A percentile compares a stretch with the other conserved stretches of the same genome.
Evolutionary conservation across 2,329 filamentous ascomycete species (phyloP).

Genomic region (Sporothrix inflata): DNA sequence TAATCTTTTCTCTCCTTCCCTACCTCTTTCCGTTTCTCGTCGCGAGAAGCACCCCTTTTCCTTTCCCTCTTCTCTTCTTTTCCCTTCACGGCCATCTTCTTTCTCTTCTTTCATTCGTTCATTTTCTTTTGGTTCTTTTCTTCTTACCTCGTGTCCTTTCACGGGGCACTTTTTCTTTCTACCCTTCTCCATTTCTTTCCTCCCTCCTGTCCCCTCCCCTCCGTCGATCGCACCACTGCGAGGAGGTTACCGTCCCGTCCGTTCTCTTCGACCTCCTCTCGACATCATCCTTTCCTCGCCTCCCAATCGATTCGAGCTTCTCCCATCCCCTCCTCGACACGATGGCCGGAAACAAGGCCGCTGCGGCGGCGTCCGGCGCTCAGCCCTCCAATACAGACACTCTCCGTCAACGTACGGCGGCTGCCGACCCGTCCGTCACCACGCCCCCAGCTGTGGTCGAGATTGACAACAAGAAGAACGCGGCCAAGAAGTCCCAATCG

Average conservation of each 20-base stretch:
- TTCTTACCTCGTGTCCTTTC: constrained; percentile 18
- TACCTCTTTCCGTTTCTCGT: constrained; percentile 16
- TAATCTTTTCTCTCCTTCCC: constrained; percentile 15
- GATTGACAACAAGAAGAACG: constrained; percentile 63
- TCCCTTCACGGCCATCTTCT: constrained; percentile 19
- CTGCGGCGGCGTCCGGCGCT: constrained; percentile 62
- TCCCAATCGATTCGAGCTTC: not conserved
- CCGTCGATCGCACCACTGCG: constrained; percentile 20
- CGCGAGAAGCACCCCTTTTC: constrained; percentile 26
- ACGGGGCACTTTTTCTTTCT: constrained; percentile 14
- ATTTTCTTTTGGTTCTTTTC: constrained; percentile 7
- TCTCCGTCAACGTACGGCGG: constrained; percentile 57
- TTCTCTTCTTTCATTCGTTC: constrained; percentile 25
- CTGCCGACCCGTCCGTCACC: constrained; percentile 45
- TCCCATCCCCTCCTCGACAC: constrained; percentile 18
- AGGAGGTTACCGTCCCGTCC: constrained; percentile 9
- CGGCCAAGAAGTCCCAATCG: constrained; percentile 55
- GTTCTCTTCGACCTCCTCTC: not conserved
- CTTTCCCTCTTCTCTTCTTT: not conserved
- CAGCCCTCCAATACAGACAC: constrained; percentile 61
- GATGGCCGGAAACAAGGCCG: constrained; percentile 60
- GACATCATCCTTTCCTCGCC: not conserved
- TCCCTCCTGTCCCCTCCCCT: not conserved
- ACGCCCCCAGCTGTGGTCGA: constrained; percentile 45
- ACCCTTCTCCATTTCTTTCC: constrained; percentile 15